These are phyloP conservation scores for Hygrocybe coccinea DNA, from an alignment of 768 basidiomycete genomes.

Conservation along the genomic window DNA sequence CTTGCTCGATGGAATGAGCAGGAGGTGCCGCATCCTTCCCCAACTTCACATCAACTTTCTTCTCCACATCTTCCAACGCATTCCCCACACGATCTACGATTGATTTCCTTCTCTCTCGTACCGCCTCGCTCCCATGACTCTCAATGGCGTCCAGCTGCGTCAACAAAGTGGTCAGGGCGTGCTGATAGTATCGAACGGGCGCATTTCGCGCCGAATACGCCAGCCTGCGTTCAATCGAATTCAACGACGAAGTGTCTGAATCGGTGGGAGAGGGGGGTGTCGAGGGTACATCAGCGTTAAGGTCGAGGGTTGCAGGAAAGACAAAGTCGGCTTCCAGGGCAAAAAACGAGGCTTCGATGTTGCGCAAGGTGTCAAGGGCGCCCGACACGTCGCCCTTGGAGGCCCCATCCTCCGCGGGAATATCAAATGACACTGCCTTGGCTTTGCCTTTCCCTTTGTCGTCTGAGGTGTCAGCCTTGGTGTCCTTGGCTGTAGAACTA, in stretches of 20 bases:
- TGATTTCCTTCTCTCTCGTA: slow-evolving; percentile 50
- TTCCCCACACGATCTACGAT: slow-evolving; percentile 52
- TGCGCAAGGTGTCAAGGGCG: slow-evolving; percentile 29
- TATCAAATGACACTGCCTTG: slow-evolving; percentile 19
- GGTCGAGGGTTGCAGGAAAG: slow-evolving; percentile 40
- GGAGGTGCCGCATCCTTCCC: slow-evolving; percentile 4
- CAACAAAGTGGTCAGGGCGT: slow-evolving; percentile 54
- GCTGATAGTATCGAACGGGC: slow-evolving; percentile 57
- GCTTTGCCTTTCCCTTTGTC: slow-evolving; percentile 35
- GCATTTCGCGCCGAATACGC: slow-evolving; percentile 56
- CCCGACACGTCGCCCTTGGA: slow-evolving; percentile 29
- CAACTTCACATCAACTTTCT: slow-evolving; percentile 40
- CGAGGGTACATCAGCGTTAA: slow-evolving; percentile 33
- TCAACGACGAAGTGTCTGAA: slow-evolving; percentile 15
- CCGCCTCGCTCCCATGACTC: slow-evolving; percentile 51
- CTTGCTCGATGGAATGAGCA: background rate
- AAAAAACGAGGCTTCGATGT: slow-evolving; percentile 38
- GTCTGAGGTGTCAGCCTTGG: background rate
- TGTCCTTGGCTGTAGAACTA: background rate
- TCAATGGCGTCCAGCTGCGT: slow-evolving; percentile 55
- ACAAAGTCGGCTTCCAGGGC: slow-evolving; percentile 35
- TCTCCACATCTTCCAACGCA: slow-evolving; percentile 51
- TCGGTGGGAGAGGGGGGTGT: slow-evolving; percentile 14
- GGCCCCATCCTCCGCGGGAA: slow-evolving; percentile 10
- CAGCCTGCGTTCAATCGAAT: slow-evolving; percentile 34